phyloP scores from a whole-genome alignment of 83 land plant species.

The Picea abies region DNA sequence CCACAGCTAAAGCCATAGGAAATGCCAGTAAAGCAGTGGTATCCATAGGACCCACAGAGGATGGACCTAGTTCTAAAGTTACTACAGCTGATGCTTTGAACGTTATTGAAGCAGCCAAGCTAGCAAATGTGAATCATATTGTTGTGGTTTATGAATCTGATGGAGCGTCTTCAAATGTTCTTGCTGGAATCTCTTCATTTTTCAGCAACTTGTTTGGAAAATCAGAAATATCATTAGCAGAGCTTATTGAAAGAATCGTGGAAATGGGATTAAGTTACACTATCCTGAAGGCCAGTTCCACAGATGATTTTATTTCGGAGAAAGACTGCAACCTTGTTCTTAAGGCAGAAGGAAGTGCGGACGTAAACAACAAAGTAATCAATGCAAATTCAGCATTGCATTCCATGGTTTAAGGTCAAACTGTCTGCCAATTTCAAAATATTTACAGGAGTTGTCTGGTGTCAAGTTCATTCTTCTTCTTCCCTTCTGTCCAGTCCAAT shows the following conservation, averaged over 20 bases:
- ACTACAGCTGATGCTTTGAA: conserved; percentile 70
- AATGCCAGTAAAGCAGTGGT: conserved; percentile 92
- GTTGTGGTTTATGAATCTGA: conserved; percentile 65
- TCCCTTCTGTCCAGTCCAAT: not conserved
- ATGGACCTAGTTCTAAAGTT: conserved; percentile 75
- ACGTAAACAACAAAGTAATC: conserved; percentile 65
- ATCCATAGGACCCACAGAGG: conserved; percentile 82
- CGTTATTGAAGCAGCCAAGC: conserved; percentile 74
- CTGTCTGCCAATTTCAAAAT: conserved; percentile 20
- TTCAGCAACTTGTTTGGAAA: conserved; percentile 73
- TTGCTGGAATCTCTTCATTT: conserved; percentile 83
- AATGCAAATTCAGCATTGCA: conserved; percentile 19
- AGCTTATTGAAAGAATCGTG: conserved; percentile 56
- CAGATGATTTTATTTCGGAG: conserved; percentile 76
- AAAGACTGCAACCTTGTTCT: conserved; percentile 56
- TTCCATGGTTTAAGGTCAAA: conserved; percentile 23
- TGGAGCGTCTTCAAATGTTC: conserved; percentile 41
- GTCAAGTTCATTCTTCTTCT: not conserved
- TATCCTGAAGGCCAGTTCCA: conserved; percentile 62
- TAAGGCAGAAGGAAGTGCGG: conserved; percentile 58
- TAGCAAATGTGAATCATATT: conserved; percentile 82
- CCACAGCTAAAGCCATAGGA: conserved; percentile 91
- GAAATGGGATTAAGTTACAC: conserved; percentile 81
- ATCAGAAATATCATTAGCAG: conserved; percentile 41
- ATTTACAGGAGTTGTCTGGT: conserved; percentile 1